phyloP scores from a whole-genome alignment of 2,329 filamentous ascomycete species.

The Penicillium sclerotigenum region DNA sequence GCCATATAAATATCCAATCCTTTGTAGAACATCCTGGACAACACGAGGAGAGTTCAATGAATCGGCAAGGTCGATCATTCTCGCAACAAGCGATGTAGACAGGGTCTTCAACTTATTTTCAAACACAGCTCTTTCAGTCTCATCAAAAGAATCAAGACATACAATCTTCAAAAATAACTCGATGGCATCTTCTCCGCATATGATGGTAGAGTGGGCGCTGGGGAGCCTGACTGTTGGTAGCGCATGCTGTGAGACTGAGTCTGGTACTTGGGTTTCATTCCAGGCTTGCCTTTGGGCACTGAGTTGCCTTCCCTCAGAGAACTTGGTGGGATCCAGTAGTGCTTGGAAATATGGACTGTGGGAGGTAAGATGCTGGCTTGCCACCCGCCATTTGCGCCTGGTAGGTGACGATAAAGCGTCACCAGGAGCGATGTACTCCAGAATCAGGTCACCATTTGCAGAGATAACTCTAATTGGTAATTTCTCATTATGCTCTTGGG shows the following conservation, averaged over 20 bases:
- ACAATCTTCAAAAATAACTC: conserved; percentile 35
- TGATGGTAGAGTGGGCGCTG: conserved; percentile 23
- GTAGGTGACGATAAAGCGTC: conserved; percentile 2
- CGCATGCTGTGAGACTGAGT: not conserved
- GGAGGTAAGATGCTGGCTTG: conserved; percentile 29
- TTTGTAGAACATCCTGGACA: conserved; percentile 24
- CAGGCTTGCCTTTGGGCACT: conserved; percentile 26
- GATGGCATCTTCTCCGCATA: conserved; percentile 32
- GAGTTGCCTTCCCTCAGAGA: conserved; percentile 40
- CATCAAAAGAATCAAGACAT: conserved; percentile 27
- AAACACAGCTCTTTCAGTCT: conserved; percentile 20
- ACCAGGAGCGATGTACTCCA: conserved; percentile 29
- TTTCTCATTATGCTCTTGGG: not conserved
- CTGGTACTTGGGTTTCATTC: not conserved
- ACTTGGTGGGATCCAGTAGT: conserved; percentile 43
- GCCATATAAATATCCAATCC: conserved; percentile 31
- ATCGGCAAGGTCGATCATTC: conserved; percentile 34
- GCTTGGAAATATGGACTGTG: conserved; percentile 42
- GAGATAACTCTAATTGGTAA: conserved; percentile 24
- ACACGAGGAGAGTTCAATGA: conserved; percentile 33
- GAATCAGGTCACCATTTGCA: conserved; percentile 34
- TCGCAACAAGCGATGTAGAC: conserved; percentile 32
- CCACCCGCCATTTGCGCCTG: conserved; percentile 34
- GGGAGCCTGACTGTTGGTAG: conserved; percentile 32
- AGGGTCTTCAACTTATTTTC: conserved; percentile 27